These are phyloP conservation scores for Mortierella sp. DNA, from an alignment of 371 early-diverging fungal genomes.

Conservation along the genomic window DNA sequence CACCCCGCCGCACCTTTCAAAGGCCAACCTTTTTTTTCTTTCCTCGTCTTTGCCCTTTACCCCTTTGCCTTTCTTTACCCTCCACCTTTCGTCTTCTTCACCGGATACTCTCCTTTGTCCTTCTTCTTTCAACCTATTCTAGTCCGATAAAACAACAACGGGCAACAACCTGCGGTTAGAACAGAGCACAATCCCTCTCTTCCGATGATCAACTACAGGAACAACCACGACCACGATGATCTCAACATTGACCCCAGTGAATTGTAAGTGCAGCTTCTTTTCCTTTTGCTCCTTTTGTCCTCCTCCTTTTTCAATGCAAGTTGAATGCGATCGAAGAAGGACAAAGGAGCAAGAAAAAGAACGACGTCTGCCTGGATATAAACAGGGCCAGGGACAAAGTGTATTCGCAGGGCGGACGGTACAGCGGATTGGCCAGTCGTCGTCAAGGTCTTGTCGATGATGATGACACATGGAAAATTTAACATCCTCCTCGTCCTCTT, in stretches of 20 bases:
- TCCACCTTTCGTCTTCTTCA: background rate
- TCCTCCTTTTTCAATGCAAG: background rate
- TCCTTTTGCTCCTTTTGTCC: background rate
- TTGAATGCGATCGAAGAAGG: background rate
- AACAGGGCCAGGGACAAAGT: background rate
- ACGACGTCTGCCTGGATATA: background rate
- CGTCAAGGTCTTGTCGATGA: background rate
- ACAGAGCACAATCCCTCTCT: background rate
- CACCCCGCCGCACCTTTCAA: background rate
- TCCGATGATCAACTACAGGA: constrained; percentile 26
- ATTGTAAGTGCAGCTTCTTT: constrained; percentile 14
- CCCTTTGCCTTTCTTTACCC: background rate
- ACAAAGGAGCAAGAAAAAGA: background rate
- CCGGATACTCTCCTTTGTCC: background rate
- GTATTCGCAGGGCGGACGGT: background rate
- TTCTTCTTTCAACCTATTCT: background rate
- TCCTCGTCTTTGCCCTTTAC: background rate
- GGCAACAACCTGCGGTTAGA: constrained; percentile 4
- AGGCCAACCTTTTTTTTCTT: background rate
- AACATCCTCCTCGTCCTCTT: background rate
- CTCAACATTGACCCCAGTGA: constrained; percentile 25
- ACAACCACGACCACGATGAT: constrained; percentile 14
- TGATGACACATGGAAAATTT: constrained; percentile 13
- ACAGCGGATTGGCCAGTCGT: background rate
- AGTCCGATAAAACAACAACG: background rate